Percentiles rank a stretch among this genome's conserved stretches.
Evolutionary conservation across 331 rosid genomes (phyloP).

Genomic region (Prunus yedoensis): DNA sequence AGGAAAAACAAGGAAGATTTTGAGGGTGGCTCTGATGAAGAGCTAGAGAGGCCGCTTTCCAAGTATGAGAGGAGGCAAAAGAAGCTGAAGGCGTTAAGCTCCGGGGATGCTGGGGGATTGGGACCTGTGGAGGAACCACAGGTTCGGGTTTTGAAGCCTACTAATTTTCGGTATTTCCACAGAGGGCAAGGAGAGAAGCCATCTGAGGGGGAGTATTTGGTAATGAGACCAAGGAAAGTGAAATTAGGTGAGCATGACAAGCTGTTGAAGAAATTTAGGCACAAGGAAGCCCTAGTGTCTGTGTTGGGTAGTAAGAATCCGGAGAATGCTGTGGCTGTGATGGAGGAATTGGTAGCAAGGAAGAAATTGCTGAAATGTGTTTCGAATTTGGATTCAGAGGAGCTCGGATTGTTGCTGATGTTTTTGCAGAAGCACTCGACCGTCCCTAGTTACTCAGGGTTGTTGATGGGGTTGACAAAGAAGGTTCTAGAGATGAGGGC

Average conservation of each 20-base stretch:
- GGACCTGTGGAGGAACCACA: constrained; percentile 29
- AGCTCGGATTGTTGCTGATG: constrained; percentile 52
- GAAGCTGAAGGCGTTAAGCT: not conserved
- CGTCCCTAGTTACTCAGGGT: not conserved
- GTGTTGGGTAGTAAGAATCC: constrained; percentile 66
- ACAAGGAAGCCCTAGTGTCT: constrained; percentile 70
- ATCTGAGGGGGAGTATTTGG: constrained; percentile 59
- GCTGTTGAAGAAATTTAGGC: constrained; percentile 81
- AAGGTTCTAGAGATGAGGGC: constrained; percentile 69
- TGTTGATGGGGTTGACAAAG: constrained; percentile 66
- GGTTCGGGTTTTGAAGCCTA: constrained; percentile 50
- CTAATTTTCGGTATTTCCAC: constrained; percentile 59
- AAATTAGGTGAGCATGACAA: constrained; percentile 66
- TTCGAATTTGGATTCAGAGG: constrained; percentile 55
- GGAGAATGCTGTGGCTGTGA: constrained; percentile 74
- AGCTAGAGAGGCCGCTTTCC: not conserved
- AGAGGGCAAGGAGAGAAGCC: constrained; percentile 91
- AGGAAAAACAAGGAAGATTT: constrained; percentile 50
- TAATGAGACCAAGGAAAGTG: constrained; percentile 50
- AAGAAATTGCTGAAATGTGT: constrained; percentile 66
- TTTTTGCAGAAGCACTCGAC: constrained; percentile 71
- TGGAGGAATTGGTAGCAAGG: constrained; percentile 90
- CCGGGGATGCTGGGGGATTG: constrained; percentile 31
- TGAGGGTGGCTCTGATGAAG: constrained; percentile 30
- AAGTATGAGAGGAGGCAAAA: constrained; percentile 18